Evolutionary conservation across 2,329 filamentous ascomycete species (phyloP).

Genomic region (Botrytis fabae): DNA sequence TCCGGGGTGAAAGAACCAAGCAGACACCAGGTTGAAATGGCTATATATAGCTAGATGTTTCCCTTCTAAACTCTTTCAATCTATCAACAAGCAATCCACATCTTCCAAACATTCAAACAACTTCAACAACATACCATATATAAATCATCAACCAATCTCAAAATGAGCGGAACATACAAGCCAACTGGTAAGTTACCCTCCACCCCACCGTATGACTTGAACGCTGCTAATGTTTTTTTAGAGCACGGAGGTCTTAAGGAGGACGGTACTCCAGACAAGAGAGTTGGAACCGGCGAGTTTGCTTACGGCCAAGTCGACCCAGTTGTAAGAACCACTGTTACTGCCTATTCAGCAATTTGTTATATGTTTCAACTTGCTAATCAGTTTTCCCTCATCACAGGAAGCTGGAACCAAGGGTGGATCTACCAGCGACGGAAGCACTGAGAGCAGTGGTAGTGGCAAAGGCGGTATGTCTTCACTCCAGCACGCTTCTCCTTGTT

Average conservation of each 20-base stretch:
- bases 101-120: neutral
- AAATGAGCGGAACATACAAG: conserved; percentile 29
- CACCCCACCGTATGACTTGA: neutral
- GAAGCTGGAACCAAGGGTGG: conserved; percentile 1
- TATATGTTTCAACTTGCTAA: neutral
- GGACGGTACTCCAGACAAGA: conserved; percentile 46
- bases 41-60: conserved; percentile 7
- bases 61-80: neutral
- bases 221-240: conserved; percentile 25
- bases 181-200: conserved; percentile 25
- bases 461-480: conserved; percentile 2
- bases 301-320: conserved; percentile 13
- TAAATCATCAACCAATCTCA: conserved; percentile 20
- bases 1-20: neutral
- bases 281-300: conserved; percentile 43
- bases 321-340: neutral
- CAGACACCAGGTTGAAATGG: neutral
- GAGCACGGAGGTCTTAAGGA: conserved; percentile 47
- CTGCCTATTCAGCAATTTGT: conserved; percentile 14
- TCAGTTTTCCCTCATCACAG: neutral
- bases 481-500: neutral
- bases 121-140: neutral
- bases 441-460: neutral
- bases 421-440: neutral
- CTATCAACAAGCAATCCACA: neutral